Evolutionary conservation across 768 basidiomycete species (phyloP), one percentile per base, ranked within the genome.

Genomic region (Tremella yokohamensis): DNA sequence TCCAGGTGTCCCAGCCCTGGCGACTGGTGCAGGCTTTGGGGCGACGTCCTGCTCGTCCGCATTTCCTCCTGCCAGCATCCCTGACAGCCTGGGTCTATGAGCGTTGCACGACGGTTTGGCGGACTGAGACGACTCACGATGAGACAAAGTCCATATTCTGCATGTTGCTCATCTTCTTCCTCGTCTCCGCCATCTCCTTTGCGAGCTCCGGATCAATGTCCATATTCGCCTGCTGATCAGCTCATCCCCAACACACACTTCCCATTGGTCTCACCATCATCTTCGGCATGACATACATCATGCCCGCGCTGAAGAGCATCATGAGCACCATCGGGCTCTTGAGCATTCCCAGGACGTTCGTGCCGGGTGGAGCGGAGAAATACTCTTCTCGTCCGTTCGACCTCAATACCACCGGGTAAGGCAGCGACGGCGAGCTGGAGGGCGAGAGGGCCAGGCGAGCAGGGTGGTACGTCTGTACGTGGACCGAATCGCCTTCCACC

Each of bases 261-360:
- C 16, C 19, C 20, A 48, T 19, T 11, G 44, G 34, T 68, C 73
- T 42, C 49, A 75, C 74, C 47, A 66, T 68, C 54, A 76, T 34
- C 57, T 74, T 76, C 9, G 75, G 75, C 54, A 72, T 50, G 26
- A 34, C 64, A 24, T 60, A 69, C 57, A 74, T 69, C 71, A 76
- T 71, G 3, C 65, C 38, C 16, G 56, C 75, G 26, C 64, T 69
- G 49, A 70, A 66, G 13, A 74, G 59, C 75, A 76, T 76, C 68
- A 76, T 68, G 18, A 74, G 58, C 2, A 76, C 72, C 69, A 76
- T 72, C 2, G 75, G 75, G 47, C 51, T 69, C 57, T 74, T 74
- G n/a, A 76, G 45, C 66, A 76, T 57, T 1, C 66, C 70, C 15
- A 70, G 39, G 24, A 76, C 37, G 51, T 76, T 68, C 47, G 67